Evolutionary conservation across 768 basidiomycete species (phyloP).

Genomic region (Pisolithus albus): DNA sequence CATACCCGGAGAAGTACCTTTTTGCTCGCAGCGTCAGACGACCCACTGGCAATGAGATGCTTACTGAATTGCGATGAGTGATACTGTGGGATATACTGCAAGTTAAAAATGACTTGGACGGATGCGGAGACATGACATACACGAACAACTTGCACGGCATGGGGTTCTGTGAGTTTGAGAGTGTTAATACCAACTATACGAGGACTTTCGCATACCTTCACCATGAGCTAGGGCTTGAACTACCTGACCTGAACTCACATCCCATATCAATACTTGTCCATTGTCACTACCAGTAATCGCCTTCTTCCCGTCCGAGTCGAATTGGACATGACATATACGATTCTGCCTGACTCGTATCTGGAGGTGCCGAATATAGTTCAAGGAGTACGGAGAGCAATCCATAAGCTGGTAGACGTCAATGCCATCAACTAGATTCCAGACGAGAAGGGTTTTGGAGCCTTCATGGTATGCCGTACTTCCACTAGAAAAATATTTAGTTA

Average conservation of each 20-base stretch:
- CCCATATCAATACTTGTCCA: slow-evolving; percentile 1
- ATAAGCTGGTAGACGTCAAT: neutral
- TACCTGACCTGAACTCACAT: neutral
- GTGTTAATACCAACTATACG: neutral
- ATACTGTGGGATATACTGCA: neutral
- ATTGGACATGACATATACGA: neutral
- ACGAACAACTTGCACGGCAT: neutral
- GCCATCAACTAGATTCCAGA: slow-evolving; percentile 1
- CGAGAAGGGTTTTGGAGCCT: neutral
- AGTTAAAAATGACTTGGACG: neutral
- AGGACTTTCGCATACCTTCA: neutral
- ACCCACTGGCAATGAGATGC: neutral
- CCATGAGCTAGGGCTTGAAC: neutral
- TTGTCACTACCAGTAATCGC: slow-evolving; percentile 1
- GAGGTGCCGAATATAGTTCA: neutral
- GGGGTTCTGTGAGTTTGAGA: neutral
- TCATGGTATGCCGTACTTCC: neutral
- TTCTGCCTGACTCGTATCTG: neutral
- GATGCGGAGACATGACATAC: too few species aligned
- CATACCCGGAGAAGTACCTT: neutral
- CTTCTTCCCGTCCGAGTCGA: neutral
- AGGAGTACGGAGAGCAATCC: neutral
- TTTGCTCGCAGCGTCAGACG: neutral
- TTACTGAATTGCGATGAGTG: neutral
- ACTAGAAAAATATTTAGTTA: neutral